Conservation (phyloP, 208 protist genomes). For the Acanthamoeba lenticulata region DNA sequence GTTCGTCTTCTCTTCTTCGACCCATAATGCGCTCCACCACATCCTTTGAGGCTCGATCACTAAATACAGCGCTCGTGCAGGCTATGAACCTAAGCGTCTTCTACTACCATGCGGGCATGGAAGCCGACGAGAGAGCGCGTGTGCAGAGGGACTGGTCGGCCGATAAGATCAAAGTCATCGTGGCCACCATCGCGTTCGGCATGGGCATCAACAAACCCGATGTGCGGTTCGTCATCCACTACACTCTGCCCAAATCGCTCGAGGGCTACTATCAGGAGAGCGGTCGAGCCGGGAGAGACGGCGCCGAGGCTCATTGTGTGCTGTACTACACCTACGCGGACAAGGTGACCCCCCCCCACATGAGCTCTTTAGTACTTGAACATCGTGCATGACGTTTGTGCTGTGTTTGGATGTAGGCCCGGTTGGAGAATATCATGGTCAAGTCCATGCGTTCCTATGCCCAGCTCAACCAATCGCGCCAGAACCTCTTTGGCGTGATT, state of each 20-base stretch:
- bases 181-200: slow-evolving; percentile 65
- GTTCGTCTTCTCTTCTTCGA: not conserved
- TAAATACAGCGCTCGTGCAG: not conserved
- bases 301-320: slow-evolving; percentile 29
- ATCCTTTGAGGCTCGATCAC: not conserved
- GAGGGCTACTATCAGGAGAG: slow-evolving; percentile 86
- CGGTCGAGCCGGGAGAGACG: slow-evolving; percentile 53
- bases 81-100: not conserved
- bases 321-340: slow-evolving; percentile 61
- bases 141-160: slow-evolving; percentile 20
- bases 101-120: slow-evolving; percentile 38
- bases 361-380: not conserved
- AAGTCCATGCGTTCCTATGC: slow-evolving; percentile 29
- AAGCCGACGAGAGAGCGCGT: not conserved
- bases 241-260: slow-evolving; percentile 93
- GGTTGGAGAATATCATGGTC: slow-evolving; percentile 36
- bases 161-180: slow-evolving; percentile 50
- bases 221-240: slow-evolving; percentile 97
- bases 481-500: slow-evolving; percentile 55
- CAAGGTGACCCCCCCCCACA: not conserved
- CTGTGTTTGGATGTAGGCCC: not conserved
- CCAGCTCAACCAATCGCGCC: slow-evolving; percentile 10
- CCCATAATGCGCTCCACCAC: no score
- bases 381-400: not conserved
- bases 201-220: slow-evolving; percentile 95